Base-by-base conservation (phyloP, 192 early-diverging fungal species). In the Umbelopsis vinacea region DNA sequence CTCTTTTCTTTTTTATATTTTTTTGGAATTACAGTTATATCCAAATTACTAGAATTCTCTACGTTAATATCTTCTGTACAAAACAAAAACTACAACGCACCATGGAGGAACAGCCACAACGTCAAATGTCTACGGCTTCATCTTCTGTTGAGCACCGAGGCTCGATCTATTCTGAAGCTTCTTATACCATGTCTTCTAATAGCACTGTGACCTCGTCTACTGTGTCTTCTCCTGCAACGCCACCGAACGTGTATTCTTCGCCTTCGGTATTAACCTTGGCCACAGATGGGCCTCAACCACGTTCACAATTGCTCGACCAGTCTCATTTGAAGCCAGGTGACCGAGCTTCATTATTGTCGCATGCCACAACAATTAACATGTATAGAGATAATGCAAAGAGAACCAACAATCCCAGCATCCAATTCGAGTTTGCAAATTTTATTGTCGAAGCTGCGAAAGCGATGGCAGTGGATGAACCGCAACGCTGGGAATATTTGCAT, bases 351-450 rank as follows among this genome's bases (percentile, higher is more conserved):
- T 68, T 88, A 4, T 70, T 89, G 7, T 86, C 86, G 19, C 85
- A 87, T 24, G 70, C 82, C 5, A 83, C 86, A 55, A 85, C 86
- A 10, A 77, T 89, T 23, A 84, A 86, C 48, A 75, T 84, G 71
- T 90, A 92, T 70, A 79, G 89, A 55, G 83, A 85, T 52, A 89
- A 90, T 66, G 90, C 88, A 37, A 86, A 89, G 76, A 88, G 88
- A 68, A 85, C 86, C 4, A 86, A 86, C n/a, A 86, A 85, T 68
- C 82, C 85, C 2, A 82, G 84, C 45, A 79, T 92, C 33, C 86
- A 88, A 78, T 87, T 88, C 69, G 88, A 89, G 69, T 92, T 90
- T 85, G 88, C 90, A 6, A 86, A 85, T 26, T 90, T 88, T 33
- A 86, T 87, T 79, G 81, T 90, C 3, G 88, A 89, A 26, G 84